Evolutionary conservation across 345 rosid species (phyloP).

Genomic region (Populus nigra): DNA sequence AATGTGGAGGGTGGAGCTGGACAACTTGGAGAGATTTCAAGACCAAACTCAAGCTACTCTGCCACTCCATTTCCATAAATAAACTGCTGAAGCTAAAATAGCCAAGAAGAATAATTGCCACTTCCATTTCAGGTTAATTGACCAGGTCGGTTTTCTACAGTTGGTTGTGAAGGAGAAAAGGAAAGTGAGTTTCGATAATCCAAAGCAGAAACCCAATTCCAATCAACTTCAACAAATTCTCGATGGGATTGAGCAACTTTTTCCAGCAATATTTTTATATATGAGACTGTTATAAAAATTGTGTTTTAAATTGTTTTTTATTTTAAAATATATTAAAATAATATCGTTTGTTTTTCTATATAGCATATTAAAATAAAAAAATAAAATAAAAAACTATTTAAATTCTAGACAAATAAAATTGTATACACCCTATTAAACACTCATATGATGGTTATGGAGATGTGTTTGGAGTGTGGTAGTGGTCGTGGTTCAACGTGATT

Average conservation of each 20-base stretch:
- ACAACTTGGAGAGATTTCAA: neutral
- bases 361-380: too few species aligned
- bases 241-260: neutral
- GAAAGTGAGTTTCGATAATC: neutral
- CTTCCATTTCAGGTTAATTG: neutral
- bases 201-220: neutral
- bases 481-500: accelerated
- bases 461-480: too few species aligned
- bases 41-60: neutral
- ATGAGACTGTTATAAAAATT: too few species aligned
- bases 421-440: accelerated
- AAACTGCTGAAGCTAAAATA: neutral
- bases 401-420: too few species aligned
- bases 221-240: neutral
- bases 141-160: neutral
- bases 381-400: too few species aligned
- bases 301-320: too few species aligned
- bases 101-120: neutral
- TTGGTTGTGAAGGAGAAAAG: neutral
- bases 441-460: accelerated
- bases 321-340: too few species aligned
- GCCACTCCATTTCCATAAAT: neutral
- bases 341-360: too few species aligned
- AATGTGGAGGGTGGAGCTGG: neutral
- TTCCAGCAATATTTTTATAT: too few species aligned